phyloP scores from a whole-genome alignment of 225 moss, liverwort and hornwort species.

The Pleurozium schreberi region DNA sequence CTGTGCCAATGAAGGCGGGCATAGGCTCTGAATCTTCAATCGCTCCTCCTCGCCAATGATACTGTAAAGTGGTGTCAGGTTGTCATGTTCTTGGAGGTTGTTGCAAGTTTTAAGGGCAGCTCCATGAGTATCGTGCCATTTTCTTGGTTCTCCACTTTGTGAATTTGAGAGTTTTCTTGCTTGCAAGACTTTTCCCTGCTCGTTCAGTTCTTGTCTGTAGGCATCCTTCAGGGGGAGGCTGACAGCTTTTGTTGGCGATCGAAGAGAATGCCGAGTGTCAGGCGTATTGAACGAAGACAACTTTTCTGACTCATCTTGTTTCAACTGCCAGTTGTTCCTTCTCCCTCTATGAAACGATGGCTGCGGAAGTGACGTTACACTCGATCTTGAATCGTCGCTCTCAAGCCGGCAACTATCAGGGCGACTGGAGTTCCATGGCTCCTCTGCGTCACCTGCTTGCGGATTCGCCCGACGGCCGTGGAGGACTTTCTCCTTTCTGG shows the following conservation, averaged over 20 bases:
- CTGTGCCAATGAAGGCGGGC: conserved; percentile 23
- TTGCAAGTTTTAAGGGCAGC: background rate
- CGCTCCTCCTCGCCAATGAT: conserved; percentile 33
- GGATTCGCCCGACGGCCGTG: conserved; percentile 51
- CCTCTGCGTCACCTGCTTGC: conserved; percentile 1
- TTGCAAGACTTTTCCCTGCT: conserved; percentile 11
- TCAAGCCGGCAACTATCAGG: conserved; percentile 12
- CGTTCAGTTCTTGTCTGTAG: conserved; percentile 16
- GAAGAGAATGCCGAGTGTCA: background rate
- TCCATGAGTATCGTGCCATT: background rate
- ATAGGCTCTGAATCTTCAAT: conserved; percentile 25
- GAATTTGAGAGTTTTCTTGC: background rate
- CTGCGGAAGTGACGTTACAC: background rate
- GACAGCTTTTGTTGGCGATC: conserved; percentile 7
- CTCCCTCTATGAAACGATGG: conserved; percentile 43
- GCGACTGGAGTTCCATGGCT: background rate
- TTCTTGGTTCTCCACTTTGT: background rate
- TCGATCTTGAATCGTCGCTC: background rate
- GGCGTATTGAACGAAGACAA: background rate
- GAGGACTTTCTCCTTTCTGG: conserved; percentile 40
- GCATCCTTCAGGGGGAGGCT: conserved; percentile 10
- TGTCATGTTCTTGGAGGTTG: background rate
- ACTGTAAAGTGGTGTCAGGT: conserved; percentile 2
- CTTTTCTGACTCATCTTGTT: conserved; percentile 9
- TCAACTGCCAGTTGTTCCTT: conserved; percentile 21